Evolutionary conservation across 495 filamentous ascomycete genomes (phyloP).

Genomic region (Penicillium odoratum): DNA sequence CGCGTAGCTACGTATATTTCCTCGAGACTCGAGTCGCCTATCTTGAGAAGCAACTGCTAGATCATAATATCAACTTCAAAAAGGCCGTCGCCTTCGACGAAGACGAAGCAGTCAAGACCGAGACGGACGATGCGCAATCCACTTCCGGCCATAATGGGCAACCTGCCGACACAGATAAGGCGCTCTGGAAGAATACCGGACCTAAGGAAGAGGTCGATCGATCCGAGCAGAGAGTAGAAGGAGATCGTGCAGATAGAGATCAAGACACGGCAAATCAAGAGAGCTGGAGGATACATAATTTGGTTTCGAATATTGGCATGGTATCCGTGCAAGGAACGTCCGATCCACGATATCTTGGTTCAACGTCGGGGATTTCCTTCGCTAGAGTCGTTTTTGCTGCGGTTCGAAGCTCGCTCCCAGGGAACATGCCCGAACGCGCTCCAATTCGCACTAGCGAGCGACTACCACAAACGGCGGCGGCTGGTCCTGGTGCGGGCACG

Average conservation of each 20-base stretch:
- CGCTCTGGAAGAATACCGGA: constrained; percentile 20
- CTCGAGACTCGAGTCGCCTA: constrained; percentile 83
- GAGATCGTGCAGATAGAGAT: constrained; percentile 24
- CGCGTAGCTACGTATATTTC: constrained; percentile 92
- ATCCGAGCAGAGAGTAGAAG: constrained; percentile 37
- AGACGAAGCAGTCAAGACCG: constrained; percentile 42
- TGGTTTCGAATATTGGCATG: constrained; percentile 76
- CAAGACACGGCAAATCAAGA: constrained; percentile 50
- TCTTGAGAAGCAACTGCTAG: constrained; percentile 73
- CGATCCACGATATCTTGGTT: constrained; percentile 78
- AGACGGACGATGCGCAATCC: constrained; percentile 31
- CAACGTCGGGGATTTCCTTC: constrained; percentile 90
- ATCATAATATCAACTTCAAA: constrained; percentile 69
- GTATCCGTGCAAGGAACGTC: constrained; percentile 74
- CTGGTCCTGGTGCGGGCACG: constrained; percentile 59
- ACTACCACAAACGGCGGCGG: constrained; percentile 42
- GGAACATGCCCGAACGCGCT: constrained; percentile 58
- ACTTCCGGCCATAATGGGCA: constrained; percentile 17
- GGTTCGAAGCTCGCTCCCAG: constrained; percentile 76
- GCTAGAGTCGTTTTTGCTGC: constrained; percentile 93
- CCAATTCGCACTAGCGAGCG: constrained; percentile 49
- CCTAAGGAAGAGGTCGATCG: constrained; percentile 27
- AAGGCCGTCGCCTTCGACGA: constrained; percentile 77
- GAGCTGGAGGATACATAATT: constrained; percentile 63
- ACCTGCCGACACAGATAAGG: constrained; percentile 22